Evolutionary conservation across 768 basidiomycete species (phyloP), one percentile per base, ranked within the genome.

Genomic region (Russula ochroleuca): DNA sequence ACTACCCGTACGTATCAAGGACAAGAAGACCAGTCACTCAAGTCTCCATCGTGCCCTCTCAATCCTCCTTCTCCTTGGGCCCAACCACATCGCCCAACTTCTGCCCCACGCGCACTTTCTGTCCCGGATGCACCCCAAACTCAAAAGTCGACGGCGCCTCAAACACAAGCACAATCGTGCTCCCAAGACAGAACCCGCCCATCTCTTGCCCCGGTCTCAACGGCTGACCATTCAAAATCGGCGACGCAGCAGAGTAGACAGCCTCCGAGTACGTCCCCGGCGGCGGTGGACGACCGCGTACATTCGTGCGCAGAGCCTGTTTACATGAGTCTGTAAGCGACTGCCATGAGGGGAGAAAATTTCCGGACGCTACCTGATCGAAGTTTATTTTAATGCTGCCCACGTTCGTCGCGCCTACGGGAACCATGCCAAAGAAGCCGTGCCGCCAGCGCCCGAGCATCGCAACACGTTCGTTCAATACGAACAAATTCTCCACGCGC

Each of bases 401-500:
- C 57, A 98, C 97, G 73, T 99, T 98, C 13, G 96, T 98, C 2
- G 97, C 97, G 3, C 97, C 97, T 33, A 99, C 96, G 11, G 97
- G 97, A 0, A 97, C 86, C 94, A 98, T 98, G 31, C 88, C 79
- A 74, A 97, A 99, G 80, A 98, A 98, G 1, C 97, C 97, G 69
- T 97, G 78, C 71, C 85, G 85, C 97, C 97, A 98, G 59, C 92
- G 78, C 7, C 97, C 97, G 35, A 98, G 84, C 23, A 99, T 80
- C 2, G 95, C 94, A 10, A 98, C 96, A 25, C 97, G 87, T 77
- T 99, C 97, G 72, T 99, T 98, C n/a, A 99, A 81, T 10, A 99
- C 94, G 68, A 99, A 99, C 19, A 98, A 76, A 72, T 97, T 93
- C 72, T 90, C 85, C 10, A 97, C 79, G 11, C 94, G 86, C 72